Base-by-base conservation (phyloP, 2,329 filamentous ascomycete genomes). In the Chrysoporthe puriensis region DNA sequence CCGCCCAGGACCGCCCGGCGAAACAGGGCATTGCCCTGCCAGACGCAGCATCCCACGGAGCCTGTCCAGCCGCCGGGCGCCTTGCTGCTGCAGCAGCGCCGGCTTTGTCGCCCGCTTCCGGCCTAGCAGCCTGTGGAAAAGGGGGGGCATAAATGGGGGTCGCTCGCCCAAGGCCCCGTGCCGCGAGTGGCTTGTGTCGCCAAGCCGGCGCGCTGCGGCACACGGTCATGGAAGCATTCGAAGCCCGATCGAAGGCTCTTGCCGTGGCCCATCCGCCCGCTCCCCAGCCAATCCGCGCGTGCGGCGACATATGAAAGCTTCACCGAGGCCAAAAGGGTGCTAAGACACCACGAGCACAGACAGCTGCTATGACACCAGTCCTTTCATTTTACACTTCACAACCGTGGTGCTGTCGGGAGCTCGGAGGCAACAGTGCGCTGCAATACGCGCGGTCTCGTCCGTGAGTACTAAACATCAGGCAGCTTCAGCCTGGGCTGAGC, bases 401-500 rank as follows among this genome's bases (percentile, higher is more conserved):
- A 36, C 42, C 43, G n/a, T 61, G 40, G 34, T 62, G 43, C 14
- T 14, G 32, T 62, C 59, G 43, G 59, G 8, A n/a, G 14, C 26
- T 34, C 59, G 43, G 59, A 50, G 59, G 13, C 26, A 34, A 48
- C 18, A 34, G 26, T 26, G 26, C 50, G 11, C 32, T 50, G 59
- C 26, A n/a, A n/a, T 34, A 64, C 43, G 42, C 66, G 50, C 62
- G 66, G 68, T 69, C 68, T 54, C 61, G 64, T 63, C 61, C 76
- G 73, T 21, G 43, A 18, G 43, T 13, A n/a, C 26, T 34, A 40
- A 34, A 48, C 21, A 48, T 26, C 43, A 62, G 44, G 36, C 59
- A 50, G 32, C 21, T 73, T 73, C 74, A 77, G 75, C 72, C 74
- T 71, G 74, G 75, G 73, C 74, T 71, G 74, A 73, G 21, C 26